Base-by-base conservation (phyloP, 75 land plant species). In the Adiantum capillusveneris region DNA sequence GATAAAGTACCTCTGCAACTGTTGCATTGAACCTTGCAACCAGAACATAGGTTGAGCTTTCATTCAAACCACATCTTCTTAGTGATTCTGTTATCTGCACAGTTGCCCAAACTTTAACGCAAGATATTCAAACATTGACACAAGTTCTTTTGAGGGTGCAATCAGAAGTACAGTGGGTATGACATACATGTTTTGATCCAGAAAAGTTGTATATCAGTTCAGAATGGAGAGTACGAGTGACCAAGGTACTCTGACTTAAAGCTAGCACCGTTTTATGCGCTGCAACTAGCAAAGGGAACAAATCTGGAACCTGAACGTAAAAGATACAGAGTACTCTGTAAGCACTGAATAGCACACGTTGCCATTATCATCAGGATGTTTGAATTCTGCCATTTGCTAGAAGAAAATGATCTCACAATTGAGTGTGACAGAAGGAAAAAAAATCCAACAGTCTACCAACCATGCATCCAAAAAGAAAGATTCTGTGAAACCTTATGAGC, bases 181-280 rank as follows among this genome's bases (percentile, higher is more conserved):
- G n/a, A n/a, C n/a, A n/a, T 56, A 56, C 57, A 26, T 56, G 57
- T 26, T 56, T 56, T n/a, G 57, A 56, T 22, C 57, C 57, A 27
- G 57, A 56, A 25, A 24, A 56, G 12, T 56, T 56, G 26, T 56
- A 56, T 17, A 56, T 29, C 18, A 56, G 57, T 12, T 56, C 57
- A 3, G 57, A 56, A 29, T 56, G 57, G 6, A 56, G 57, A 56
- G 25, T 56, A 1, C 57, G 57, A 20, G 57, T 56, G 2, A 56
- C 57, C 27, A 56, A 26, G 29, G 14, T 56, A 6, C 25, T 7
- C 29, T 12, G 57, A 9, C 29, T 25, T 26, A 25, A 29, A 6
- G 57, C 1, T 29, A 56, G 29, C 18, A 56, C 7, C 7, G 57
- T 25, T 25, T 26, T 20, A 25, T 56, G 57, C 1, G 57, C 57